Evolutionary conservation across 139 green algal species (phyloP).

Genomic region (Coelastrella sp.): DNA sequence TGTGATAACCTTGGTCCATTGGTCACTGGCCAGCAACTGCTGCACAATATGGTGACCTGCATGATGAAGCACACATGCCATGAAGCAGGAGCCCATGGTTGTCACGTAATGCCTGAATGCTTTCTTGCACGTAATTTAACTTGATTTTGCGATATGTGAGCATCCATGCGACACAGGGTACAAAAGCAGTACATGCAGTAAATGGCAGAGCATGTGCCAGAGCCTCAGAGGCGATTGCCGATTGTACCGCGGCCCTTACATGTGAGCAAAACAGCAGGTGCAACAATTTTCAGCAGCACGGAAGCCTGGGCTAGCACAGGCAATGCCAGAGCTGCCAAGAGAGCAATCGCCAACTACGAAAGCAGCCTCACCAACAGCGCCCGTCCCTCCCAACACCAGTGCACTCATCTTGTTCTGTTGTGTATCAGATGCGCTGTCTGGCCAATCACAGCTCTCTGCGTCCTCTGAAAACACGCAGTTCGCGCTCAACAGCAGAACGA

Average conservation of each 20-base stretch:
- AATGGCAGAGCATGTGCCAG: too few relatives aligned
- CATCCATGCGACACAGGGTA: too few relatives aligned
- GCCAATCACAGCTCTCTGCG: background rate
- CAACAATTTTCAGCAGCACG: background rate
- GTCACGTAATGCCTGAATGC: background rate
- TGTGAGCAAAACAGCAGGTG: too few relatives aligned
- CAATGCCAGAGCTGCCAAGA: background rate
- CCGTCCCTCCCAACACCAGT: background rate
- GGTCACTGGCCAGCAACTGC: slow-evolving; percentile 52
- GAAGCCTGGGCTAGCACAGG: background rate
- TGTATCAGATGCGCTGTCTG: background rate
- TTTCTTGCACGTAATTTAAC: background rate
- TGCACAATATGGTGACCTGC: slow-evolving; percentile 58
- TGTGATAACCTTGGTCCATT: slow-evolving; percentile 54
- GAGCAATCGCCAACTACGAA: too few relatives aligned
- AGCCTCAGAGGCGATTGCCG: too few relatives aligned
- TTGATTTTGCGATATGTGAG: background rate
- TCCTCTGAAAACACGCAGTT: background rate
- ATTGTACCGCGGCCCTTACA: too few relatives aligned
- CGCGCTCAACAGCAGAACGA: background rate
- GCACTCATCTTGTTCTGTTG: background rate
- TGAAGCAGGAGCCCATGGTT: background rate
- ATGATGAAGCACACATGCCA: background rate
- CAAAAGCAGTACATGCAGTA: too few relatives aligned
- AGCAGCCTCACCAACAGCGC: slow-evolving; percentile 2